phyloP scores from a whole-genome alignment of 164 flowering plant species.

The Vitis cinerea region DNA sequence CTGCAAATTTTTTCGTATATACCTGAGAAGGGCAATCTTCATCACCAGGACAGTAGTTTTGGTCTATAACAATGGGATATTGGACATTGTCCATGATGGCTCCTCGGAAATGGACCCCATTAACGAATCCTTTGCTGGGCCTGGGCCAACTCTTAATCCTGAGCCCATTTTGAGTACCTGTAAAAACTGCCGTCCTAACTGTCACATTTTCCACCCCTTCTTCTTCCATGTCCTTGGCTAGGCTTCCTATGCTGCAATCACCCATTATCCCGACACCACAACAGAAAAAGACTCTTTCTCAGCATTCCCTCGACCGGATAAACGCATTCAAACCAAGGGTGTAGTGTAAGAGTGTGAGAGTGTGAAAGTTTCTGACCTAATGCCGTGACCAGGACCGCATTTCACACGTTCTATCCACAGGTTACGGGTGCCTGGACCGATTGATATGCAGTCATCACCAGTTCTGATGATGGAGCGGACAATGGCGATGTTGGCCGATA shows the following conservation, averaged over 20 bases:
- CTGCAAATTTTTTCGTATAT: not conserved
- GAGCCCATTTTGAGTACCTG: conserved; percentile 23
- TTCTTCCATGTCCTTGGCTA: conserved; percentile 17
- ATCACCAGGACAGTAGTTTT: conserved; percentile 29
- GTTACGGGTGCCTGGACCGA: conserved; percentile 27
- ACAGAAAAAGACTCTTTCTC: not conserved
- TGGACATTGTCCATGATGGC: conserved; percentile 22
- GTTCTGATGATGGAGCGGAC: conserved; percentile 15
- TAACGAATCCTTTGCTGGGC: conserved; percentile 29
- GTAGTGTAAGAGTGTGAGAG: not conserved
- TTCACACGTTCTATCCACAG: conserved; percentile 21
- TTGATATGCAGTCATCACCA: conserved; percentile 34
- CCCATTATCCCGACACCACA: not conserved
- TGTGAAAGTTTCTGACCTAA: conserved; percentile 15
- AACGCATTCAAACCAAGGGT: too few relatives aligned
- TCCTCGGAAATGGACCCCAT: conserved; percentile 14
- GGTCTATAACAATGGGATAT: conserved; percentile 35
- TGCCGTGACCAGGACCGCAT: conserved; percentile 41
- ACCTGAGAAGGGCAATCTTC: conserved; percentile 17
- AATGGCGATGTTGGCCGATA: conserved; percentile 16
- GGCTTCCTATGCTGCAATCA: conserved; percentile 27
- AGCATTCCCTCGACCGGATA: too few relatives aligned
- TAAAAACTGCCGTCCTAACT: conserved; percentile 16
- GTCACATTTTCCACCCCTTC: conserved; percentile 31
- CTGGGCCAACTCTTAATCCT: conserved; percentile 33